phyloP scores from a whole-genome alignment of 1,139 yeast species.

The Cylindricascospora bacillispora region DNA sequence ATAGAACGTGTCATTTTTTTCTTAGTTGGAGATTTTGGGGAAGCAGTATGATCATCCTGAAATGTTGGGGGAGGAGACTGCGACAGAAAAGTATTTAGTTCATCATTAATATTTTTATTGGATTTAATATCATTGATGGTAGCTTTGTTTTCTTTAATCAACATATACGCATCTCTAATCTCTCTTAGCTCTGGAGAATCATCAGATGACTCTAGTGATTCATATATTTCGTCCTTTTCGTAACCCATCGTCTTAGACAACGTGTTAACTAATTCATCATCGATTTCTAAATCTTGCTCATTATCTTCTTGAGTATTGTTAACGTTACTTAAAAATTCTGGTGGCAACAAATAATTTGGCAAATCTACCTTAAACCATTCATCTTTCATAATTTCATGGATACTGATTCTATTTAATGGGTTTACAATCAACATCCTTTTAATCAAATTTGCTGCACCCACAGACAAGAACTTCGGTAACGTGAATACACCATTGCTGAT shows the following conservation, averaged over 20 bases:
- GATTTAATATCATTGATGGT: slow-evolving; percentile 54
- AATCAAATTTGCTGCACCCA: slow-evolving; percentile 77
- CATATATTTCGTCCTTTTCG: slow-evolving; percentile 73
- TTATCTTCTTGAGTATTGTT: slow-evolving; percentile 7
- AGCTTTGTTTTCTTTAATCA: slow-evolving; percentile 74
- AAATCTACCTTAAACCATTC: slow-evolving; percentile 87
- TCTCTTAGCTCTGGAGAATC: slow-evolving; percentile 46
- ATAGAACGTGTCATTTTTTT: slow-evolving; percentile 9
- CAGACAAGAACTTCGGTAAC: slow-evolving; percentile 75
- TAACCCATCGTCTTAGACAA: slow-evolving; percentile 87
- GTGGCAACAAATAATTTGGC: slow-evolving; percentile 68
- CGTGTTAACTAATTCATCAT: slow-evolving; percentile 69
- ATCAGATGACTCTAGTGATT: slow-evolving; percentile 41
- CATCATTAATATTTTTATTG: slow-evolving; percentile 32
- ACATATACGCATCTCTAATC: slow-evolving; percentile 80
- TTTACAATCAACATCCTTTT: slow-evolving; percentile 93
- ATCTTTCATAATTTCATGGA: slow-evolving; percentile 87
- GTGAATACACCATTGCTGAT: slow-evolving; percentile 93
- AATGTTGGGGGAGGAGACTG: slow-evolving; percentile 23
- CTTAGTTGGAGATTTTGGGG: slow-evolving; percentile 4
- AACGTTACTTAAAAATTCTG: slow-evolving; percentile 27
- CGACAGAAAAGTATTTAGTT: slow-evolving; percentile 29
- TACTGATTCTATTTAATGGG: slow-evolving; percentile 90
- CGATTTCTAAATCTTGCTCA: slow-evolving; percentile 31
- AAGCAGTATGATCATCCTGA: slow-evolving; percentile 13